These are phyloP conservation scores for Paragyromitra xinjiangensis DNA, from an alignment of 495 filamentous ascomycete species.

Conservation along the genomic window DNA sequence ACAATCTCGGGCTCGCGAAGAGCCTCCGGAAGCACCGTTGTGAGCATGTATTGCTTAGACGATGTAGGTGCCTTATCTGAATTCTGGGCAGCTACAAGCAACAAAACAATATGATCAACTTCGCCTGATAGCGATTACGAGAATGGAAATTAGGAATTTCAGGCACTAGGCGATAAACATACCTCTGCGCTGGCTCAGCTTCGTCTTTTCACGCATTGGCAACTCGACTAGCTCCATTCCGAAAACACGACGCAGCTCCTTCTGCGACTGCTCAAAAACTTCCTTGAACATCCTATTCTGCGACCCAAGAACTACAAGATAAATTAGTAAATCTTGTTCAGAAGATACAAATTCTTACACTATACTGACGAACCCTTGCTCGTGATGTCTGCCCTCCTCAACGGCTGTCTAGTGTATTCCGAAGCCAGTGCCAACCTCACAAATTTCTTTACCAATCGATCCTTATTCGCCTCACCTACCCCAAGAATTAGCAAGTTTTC, in stretches of 20 bases:
- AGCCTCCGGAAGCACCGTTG: slow-evolving; percentile 70
- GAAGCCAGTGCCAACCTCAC: slow-evolving; percentile 88
- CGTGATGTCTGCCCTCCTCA: slow-evolving; percentile 79
- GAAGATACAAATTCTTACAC: not conserved
- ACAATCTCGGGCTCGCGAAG: slow-evolving; percentile 74
- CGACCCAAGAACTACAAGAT: slow-evolving; percentile 62
- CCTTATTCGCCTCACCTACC: slow-evolving; percentile 60
- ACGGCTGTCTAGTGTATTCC: slow-evolving; percentile 82
- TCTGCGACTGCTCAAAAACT: slow-evolving; percentile 75
- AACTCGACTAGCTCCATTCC: slow-evolving; percentile 89
- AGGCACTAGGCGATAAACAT: slow-evolving; percentile 52
- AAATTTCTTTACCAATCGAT: slow-evolving; percentile 84
- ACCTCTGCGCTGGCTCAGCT: slow-evolving; percentile 78
- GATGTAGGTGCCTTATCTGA: slow-evolving; percentile 62
- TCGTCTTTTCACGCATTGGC: slow-evolving; percentile 79
- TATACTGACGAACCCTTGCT: slow-evolving; percentile 67
- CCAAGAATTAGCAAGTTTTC: slow-evolving; percentile 6
- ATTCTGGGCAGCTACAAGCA: slow-evolving; percentile 67
- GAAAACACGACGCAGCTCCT: slow-evolving; percentile 70
- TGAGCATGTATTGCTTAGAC: slow-evolving; percentile 79
- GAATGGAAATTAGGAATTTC: not conserved
- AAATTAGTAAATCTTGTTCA: not conserved
- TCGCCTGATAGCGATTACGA: not conserved
- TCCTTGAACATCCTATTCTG: slow-evolving; percentile 71
- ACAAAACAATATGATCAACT: slow-evolving; percentile 7